phyloP scores from a whole-genome alignment of 192 early-diverging fungal genomes.

The Entomortierella chlamydospora region DNA sequence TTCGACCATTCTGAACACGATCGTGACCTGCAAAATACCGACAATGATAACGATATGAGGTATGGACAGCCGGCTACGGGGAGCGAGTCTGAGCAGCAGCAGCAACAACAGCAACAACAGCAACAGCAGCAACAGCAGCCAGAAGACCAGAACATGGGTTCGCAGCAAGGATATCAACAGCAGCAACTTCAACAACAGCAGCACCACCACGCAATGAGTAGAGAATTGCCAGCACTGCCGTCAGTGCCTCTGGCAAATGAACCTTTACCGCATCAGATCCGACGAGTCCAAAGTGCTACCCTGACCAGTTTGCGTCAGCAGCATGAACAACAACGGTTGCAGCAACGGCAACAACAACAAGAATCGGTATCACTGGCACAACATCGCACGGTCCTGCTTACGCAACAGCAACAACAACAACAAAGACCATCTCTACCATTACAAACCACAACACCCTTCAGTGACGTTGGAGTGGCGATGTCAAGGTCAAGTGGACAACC shows the following conservation, averaged over 20 bases:
- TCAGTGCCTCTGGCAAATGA: neutral
- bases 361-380: no score
- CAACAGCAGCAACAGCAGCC: neutral
- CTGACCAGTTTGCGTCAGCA: neutral
- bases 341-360: constrained; percentile 7
- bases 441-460: neutral
- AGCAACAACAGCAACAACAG: neutral
- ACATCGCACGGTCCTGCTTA: no score
- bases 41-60: constrained; percentile 3
- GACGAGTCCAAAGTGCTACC: neutral
- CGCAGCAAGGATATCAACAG: neutral
- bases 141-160: neutral
- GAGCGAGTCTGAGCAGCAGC: neutral
- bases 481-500: neutral
- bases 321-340: constrained; percentile 9
- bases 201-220: constrained; percentile 5
- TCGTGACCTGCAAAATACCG: neutral
- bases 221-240: neutral
- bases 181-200: neutral
- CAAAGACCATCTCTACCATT: neutral
- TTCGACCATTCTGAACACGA: neutral
- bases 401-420: neutral
- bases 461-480: neutral
- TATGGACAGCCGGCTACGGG: neutral
- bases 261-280: constrained; percentile 13